These are phyloP conservation scores for Candida berthetii DNA, from an alignment of 805 yeast genomes.

Conservation along the genomic window DNA sequence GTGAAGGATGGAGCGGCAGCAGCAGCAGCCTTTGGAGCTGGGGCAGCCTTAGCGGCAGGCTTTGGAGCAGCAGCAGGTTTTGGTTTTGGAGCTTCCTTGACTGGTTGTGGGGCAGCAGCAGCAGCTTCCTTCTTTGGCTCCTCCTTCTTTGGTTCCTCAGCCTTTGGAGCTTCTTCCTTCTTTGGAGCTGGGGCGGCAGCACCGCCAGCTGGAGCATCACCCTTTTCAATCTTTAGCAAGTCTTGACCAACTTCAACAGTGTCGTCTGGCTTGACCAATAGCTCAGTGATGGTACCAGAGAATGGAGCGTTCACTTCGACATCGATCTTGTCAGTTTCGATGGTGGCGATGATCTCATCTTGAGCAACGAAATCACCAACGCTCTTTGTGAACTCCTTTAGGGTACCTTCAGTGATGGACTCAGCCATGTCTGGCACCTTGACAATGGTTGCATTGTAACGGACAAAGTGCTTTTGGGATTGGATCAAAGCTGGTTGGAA, in stretches of 20 bases:
- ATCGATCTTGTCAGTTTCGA: slow-evolving; percentile 97
- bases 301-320: slow-evolving; percentile 95
- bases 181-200: slow-evolving; percentile 26
- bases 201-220: slow-evolving; percentile 57
- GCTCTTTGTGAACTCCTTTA: slow-evolving; percentile 58
- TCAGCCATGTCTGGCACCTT: slow-evolving; percentile 99
- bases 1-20: slow-evolving; percentile 19
- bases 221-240: slow-evolving; percentile 77
- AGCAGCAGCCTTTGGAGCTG: slow-evolving; percentile 17
- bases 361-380: slow-evolving; percentile 84
- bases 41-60: slow-evolving; percentile 18
- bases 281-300: slow-evolving; percentile 81
- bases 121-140: slow-evolving; percentile 11
- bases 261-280: slow-evolving; percentile 79
- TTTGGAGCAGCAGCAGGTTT: slow-evolving; percentile 18
- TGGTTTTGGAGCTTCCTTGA: slow-evolving; percentile 19
- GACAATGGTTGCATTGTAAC: slow-evolving; percentile 43
- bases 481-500: background rate
- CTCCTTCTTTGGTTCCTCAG: slow-evolving; percentile 23
- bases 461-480: slow-evolving; percentile 8
- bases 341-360: slow-evolving; percentile 92
- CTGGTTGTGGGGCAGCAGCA: slow-evolving; percentile 16
- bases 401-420: slow-evolving; percentile 94
- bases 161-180: slow-evolving; percentile 21
- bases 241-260: slow-evolving; percentile 97